These are phyloP conservation scores for Alternaria ventricosa DNA, from an alignment of 2,329 filamentous ascomycete species.

Conservation along the genomic window DNA sequence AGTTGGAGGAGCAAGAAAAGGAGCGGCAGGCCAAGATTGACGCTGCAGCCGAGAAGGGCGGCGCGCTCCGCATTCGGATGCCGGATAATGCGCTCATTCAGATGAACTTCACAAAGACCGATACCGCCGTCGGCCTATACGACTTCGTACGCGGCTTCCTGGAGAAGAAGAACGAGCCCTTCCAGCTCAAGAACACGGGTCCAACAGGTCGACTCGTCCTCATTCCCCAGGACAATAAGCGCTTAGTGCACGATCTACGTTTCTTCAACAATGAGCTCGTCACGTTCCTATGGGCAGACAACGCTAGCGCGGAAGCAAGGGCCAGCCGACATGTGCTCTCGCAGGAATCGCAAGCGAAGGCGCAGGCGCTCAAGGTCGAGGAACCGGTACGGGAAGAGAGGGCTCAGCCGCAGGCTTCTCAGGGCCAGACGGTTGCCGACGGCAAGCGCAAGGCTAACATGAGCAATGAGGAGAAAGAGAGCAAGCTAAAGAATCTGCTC, in stretches of 20 bases:
- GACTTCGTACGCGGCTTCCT: slow-evolving; percentile 76
- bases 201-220: slow-evolving; percentile 57
- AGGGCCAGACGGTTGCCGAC: slow-evolving; percentile 30
- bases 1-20: slow-evolving; percentile 73
- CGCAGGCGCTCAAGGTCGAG: slow-evolving; percentile 71
- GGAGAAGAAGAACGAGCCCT: slow-evolving; percentile 67
- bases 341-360: slow-evolving; percentile 63
- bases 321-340: slow-evolving; percentile 65
- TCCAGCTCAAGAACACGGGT: slow-evolving; percentile 72
- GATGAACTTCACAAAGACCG: slow-evolving; percentile 70
- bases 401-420: slow-evolving; percentile 4
- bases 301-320: slow-evolving; percentile 63
- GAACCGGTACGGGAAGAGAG: slow-evolving; percentile 49
- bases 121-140: slow-evolving; percentile 77
- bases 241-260: slow-evolving; percentile 74
- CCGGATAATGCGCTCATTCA: slow-evolving; percentile 84
- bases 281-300: slow-evolving; percentile 76
- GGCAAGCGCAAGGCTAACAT: slow-evolving; percentile 41
- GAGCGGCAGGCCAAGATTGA: slow-evolving; percentile 71
- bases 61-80: slow-evolving; percentile 82
- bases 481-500: slow-evolving; percentile 49
- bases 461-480: slow-evolving; percentile 48
- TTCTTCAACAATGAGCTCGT: slow-evolving; percentile 75
- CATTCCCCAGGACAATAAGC: slow-evolving; percentile 56
- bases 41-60: slow-evolving; percentile 63